phyloP scores from a whole-genome alignment of 1,139 yeast species.

The Wickerhamomyces sp. region DNA sequence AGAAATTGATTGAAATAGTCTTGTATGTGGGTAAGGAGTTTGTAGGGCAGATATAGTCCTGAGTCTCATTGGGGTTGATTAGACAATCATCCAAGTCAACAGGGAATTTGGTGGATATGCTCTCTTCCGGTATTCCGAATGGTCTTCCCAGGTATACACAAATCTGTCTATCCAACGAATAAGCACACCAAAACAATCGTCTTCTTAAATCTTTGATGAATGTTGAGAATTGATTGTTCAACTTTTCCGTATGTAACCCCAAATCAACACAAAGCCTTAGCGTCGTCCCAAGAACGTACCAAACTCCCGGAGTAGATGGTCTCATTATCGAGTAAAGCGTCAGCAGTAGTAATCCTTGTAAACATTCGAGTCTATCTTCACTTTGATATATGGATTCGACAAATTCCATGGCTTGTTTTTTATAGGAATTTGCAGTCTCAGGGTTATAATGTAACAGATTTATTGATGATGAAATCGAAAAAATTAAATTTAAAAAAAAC shows the following conservation, averaged over 20 bases:
- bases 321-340: slow-evolving; percentile 71
- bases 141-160: slow-evolving; percentile 72
- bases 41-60: slow-evolving; percentile 27
- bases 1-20: slow-evolving; percentile 57
- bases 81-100: slow-evolving; percentile 68
- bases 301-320: slow-evolving; percentile 82
- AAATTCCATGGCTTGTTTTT: slow-evolving; percentile 60
- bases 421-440: slow-evolving; percentile 66
- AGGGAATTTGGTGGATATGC: slow-evolving; percentile 62
- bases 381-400: slow-evolving; percentile 56
- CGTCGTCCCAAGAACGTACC: slow-evolving; percentile 85
- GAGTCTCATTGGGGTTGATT: slow-evolving; percentile 34
- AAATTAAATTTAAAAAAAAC: slow-evolving; percentile 66
- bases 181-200: slow-evolving; percentile 85
- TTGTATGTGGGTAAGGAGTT: slow-evolving; percentile 57
- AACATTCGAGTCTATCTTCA: slow-evolving; percentile 57
- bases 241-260: slow-evolving; percentile 67
- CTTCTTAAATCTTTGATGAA: slow-evolving; percentile 66
- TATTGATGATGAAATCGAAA: slow-evolving; percentile 77
- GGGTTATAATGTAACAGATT: slow-evolving; percentile 67
- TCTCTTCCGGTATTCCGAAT: slow-evolving; percentile 69
- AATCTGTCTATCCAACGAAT: slow-evolving; percentile 74
- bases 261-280: slow-evolving; percentile 75
- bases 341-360: slow-evolving; percentile 66
- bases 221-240: slow-evolving; percentile 40